phyloP scores from a whole-genome alignment of 2,329 filamentous ascomycete genomes.

The Pezicula neosporulosa region DNA sequence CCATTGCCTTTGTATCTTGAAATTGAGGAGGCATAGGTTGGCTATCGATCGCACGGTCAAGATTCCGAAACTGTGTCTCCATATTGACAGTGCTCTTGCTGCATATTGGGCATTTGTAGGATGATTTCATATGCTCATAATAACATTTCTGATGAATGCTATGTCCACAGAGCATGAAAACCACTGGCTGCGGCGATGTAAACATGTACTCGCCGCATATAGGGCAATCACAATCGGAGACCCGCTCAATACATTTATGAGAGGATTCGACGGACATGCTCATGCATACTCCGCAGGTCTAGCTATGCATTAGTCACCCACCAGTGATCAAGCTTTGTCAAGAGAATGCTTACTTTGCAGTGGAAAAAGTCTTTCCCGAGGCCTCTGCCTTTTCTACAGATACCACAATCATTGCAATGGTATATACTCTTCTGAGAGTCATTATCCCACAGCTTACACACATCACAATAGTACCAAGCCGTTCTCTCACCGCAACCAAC shows the following conservation, averaged over 20 bases:
- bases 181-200: constrained; percentile 80
- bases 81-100: constrained; percentile 97
- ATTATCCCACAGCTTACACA: constrained; percentile 97
- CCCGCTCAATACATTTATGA: constrained; percentile 91
- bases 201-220: constrained; percentile 98
- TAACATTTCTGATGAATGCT: constrained; percentile 93
- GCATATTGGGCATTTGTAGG: constrained; percentile 96
- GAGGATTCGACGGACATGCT: constrained; percentile 79
- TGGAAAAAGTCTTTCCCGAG: constrained; percentile 97
- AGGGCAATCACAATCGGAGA: constrained; percentile 92
- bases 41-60: constrained; percentile 80
- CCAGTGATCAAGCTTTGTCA: constrained; percentile 1
- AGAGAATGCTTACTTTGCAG: constrained; percentile 73
- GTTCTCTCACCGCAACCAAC: constrained; percentile 70
- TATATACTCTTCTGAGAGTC: constrained; percentile 89
- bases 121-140: constrained; percentile 79
- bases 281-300: constrained; percentile 93
- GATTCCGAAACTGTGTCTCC: constrained; percentile 88
- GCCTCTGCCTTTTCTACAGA: constrained; percentile 86
- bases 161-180: constrained; percentile 94
- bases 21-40: constrained; percentile 94
- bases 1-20: constrained; percentile 71
- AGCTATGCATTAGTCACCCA: neutral
- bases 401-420: constrained; percentile 93
- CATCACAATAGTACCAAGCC: constrained; percentile 87